Evolutionary conservation across 805 yeast species (phyloP).

Genomic region (Lachancea sp.): DNA sequence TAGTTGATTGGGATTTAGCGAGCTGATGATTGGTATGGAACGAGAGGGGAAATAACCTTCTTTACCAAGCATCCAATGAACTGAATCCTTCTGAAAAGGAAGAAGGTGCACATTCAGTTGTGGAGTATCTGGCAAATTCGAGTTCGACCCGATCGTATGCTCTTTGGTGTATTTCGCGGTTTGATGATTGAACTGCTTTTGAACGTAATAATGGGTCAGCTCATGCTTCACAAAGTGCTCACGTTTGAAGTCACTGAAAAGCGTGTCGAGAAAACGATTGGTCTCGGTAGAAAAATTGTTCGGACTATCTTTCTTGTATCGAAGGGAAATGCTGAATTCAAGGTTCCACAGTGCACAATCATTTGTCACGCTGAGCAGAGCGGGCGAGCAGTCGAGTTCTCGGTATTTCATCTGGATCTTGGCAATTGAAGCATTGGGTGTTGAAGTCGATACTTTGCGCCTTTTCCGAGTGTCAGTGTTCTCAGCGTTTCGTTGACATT

Average conservation of each 20-base stretch:
- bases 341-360: constrained; percentile 5
- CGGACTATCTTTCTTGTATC: constrained; percentile 11
- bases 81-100: constrained; percentile 29
- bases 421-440: neutral
- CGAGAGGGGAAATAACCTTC: constrained; percentile 12
- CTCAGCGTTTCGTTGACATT: neutral
- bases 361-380: neutral
- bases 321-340: neutral
- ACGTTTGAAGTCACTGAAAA: constrained; percentile 13
- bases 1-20: constrained; percentile 4
- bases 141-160: constrained; percentile 4
- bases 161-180: constrained; percentile 19
- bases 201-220: constrained; percentile 17
- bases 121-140: constrained; percentile 7
- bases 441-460: neutral
- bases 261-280: constrained; percentile 16
- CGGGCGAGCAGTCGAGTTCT: constrained; percentile 5
- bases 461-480: neutral
- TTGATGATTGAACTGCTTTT: constrained; percentile 23
- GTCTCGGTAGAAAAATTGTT: constrained; percentile 26
- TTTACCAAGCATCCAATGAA: constrained; percentile 30
- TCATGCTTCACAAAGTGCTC: constrained; percentile 3
- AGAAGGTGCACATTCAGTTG: constrained; percentile 19
- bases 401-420: constrained; percentile 6
- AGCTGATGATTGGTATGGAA: neutral